Conservation (phyloP, 805 yeast genomes). For the Scheffersomyces coipomensis region DNA sequence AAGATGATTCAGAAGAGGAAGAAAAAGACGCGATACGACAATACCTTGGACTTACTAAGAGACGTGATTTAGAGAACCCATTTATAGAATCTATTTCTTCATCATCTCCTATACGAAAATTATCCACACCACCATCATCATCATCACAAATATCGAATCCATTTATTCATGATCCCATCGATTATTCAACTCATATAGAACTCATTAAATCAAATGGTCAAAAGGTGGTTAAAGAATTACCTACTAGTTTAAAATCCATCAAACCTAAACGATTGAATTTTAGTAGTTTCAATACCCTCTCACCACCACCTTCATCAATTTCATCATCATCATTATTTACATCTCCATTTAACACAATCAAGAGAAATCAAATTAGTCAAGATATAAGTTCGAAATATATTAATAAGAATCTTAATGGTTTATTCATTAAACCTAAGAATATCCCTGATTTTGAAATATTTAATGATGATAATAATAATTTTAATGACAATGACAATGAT, state of each 20-base stretch:
- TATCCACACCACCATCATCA: background rate
- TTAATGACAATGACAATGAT: background rate
- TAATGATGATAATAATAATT: slow-evolving; percentile 3
- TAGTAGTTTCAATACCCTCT: slow-evolving; percentile 1
- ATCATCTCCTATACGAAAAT: too few relatives aligned
- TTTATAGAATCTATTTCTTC: slow-evolving; percentile 12
- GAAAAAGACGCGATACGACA: slow-evolving; percentile 7
- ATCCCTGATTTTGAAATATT: slow-evolving; percentile 10
- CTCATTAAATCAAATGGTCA: slow-evolving; percentile 41
- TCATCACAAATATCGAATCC: slow-evolving; percentile 1
- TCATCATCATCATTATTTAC: background rate
- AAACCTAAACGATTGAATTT: slow-evolving; percentile 40
- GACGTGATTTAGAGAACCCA: slow-evolving; percentile 22
- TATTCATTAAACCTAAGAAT: slow-evolving; percentile 2
- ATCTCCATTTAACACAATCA: background rate
- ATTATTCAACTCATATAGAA: slow-evolving; percentile 39
- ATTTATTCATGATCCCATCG: slow-evolving; percentile 5
- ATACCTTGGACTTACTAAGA: slow-evolving; percentile 1
- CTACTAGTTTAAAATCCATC: slow-evolving; percentile 27
- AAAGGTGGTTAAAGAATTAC: slow-evolving; percentile 23
- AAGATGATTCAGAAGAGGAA: slow-evolving; percentile 10
- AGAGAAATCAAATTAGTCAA: slow-evolving; percentile 2
- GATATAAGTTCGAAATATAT: slow-evolving; percentile 4
- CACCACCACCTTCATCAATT: background rate
- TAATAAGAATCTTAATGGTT: background rate